Conservation (phyloP, 176 grass and related monocot species). For the Areca catechu region DNA sequence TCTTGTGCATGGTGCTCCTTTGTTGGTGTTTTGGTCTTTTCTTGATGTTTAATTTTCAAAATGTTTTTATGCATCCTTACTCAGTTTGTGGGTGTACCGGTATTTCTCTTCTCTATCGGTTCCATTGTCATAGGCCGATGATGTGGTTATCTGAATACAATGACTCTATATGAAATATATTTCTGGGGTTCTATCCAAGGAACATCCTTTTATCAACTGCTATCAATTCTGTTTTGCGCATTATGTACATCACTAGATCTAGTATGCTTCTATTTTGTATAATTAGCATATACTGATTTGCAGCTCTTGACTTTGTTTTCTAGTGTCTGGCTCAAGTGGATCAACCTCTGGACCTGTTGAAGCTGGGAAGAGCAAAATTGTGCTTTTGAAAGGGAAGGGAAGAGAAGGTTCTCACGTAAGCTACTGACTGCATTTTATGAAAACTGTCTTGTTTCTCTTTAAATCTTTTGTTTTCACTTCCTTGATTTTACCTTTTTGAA, state of each 20-base stretch:
- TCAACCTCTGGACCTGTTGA: slow-evolving; percentile 37
- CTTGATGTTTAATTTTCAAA: too few species aligned
- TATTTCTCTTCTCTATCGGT: too few species aligned
- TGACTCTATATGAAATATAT: too few species aligned
- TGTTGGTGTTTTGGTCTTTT: too few species aligned
- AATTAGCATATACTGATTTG: not conserved
- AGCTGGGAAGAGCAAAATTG: slow-evolving; percentile 63
- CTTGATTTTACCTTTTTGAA: slow-evolving; percentile 4
- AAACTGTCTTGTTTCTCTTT: slow-evolving; percentile 5
- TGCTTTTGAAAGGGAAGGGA: slow-evolving; percentile 74
- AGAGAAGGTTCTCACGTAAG: slow-evolving; percentile 67
- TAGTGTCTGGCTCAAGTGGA: slow-evolving; percentile 42
- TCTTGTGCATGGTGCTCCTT: too few species aligned
- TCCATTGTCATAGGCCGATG: too few species aligned
- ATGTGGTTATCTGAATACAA: too few species aligned
- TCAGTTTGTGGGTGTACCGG: too few species aligned
- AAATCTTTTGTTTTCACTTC: slow-evolving; percentile 1
- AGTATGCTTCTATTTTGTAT: not conserved
- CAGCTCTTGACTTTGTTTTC: not conserved
- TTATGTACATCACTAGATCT: not conserved
- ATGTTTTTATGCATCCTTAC: too few species aligned
- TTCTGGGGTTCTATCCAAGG: too few species aligned
- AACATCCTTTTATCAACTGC: too few species aligned
- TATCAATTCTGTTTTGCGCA: too few species aligned
- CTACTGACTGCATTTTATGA: slow-evolving; percentile 7